phyloP scores from a whole-genome alignment of 2,329 filamentous ascomycete species.

The Colletotrichum sp. region DNA sequence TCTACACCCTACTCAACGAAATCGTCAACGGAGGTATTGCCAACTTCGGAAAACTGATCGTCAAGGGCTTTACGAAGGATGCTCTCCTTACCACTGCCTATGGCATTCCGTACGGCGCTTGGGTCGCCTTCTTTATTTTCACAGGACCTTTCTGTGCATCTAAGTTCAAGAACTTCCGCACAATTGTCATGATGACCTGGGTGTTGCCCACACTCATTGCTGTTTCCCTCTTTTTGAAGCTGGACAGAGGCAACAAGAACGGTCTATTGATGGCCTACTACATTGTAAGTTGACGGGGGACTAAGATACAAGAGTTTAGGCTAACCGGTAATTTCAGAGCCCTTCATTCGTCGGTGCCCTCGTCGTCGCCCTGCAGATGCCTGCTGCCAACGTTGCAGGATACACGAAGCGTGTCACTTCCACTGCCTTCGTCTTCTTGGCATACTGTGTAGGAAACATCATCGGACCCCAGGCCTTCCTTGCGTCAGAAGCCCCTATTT shows the following conservation, averaged over 20 bases:
- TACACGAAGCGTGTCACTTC: slow-evolving; percentile 52
- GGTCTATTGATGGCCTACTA: slow-evolving; percentile 46
- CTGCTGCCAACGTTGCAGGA: slow-evolving; percentile 50
- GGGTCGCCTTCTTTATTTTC: slow-evolving; percentile 57
- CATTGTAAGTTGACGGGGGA: slow-evolving; percentile 43
- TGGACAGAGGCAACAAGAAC: slow-evolving; percentile 38
- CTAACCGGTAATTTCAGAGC: slow-evolving; percentile 14
- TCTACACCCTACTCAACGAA: slow-evolving; percentile 29
- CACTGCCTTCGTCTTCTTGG: slow-evolving; percentile 49
- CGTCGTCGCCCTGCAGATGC: slow-evolving; percentile 58
- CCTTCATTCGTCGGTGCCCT: slow-evolving; percentile 47
- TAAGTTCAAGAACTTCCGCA: slow-evolving; percentile 53
- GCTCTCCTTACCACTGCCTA: slow-evolving; percentile 49
- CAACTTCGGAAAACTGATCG: slow-evolving; percentile 28
- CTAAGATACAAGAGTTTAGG: slow-evolving; percentile 47
- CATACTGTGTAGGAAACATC: slow-evolving; percentile 44
- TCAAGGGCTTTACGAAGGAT: slow-evolving; percentile 34
- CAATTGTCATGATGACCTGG: slow-evolving; percentile 56
- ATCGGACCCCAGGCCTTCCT: slow-evolving; percentile 43
- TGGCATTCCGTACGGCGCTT: slow-evolving; percentile 59
- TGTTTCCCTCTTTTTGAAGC: slow-evolving; percentile 41
- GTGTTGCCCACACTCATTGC: slow-evolving; percentile 48
- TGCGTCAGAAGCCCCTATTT: slow-evolving; percentile 41
- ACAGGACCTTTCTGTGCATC: slow-evolving; percentile 57
- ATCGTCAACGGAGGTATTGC: slow-evolving; percentile 28